These are phyloP conservation scores for Lentinus brumalis DNA, from an alignment of 768 basidiomycete genomes.

Conservation along the genomic window DNA sequence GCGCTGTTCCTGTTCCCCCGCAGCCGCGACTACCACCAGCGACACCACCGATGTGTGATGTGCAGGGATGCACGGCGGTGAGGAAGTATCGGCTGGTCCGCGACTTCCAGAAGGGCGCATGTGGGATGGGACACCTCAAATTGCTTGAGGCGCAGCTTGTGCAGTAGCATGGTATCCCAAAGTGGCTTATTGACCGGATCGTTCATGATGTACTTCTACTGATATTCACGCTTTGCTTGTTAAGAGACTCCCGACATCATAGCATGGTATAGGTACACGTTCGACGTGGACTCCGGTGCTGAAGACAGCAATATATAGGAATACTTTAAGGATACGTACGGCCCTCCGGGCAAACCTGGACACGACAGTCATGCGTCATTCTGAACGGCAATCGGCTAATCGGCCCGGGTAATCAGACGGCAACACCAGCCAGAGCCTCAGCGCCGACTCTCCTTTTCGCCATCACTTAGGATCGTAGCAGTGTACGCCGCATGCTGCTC, in stretches of 20 bases:
- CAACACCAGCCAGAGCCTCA: too few species aligned
- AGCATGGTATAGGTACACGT: not conserved
- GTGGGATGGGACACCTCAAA: conserved; percentile 68
- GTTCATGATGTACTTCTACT: not conserved
- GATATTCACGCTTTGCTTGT: not conserved
- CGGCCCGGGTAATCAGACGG: too few species aligned
- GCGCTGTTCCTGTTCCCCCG: not conserved
- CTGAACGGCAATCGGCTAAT: too few species aligned
- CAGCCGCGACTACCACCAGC: conserved; percentile 2
- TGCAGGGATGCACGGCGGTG: conserved; percentile 53
- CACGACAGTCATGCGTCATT: too few species aligned
- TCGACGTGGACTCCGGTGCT: not conserved
- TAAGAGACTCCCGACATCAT: not conserved
- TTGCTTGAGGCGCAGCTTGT: conserved; percentile 42
- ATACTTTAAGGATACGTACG: conserved; percentile 3
- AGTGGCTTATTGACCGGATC: not conserved
- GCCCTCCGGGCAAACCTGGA: too few species aligned
- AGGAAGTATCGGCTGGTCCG: conserved; percentile 69
- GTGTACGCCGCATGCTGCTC: too few species aligned
- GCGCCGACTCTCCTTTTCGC: too few species aligned
- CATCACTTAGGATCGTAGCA: too few species aligned
- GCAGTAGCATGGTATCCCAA: not conserved
- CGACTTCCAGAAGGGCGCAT: conserved; percentile 64
- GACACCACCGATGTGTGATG: conserved; percentile 44
- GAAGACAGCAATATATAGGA: conserved; percentile 6